phyloP scores from a whole-genome alignment of 805 yeast genomes.

The Sugiyamaella marilandica region DNA sequence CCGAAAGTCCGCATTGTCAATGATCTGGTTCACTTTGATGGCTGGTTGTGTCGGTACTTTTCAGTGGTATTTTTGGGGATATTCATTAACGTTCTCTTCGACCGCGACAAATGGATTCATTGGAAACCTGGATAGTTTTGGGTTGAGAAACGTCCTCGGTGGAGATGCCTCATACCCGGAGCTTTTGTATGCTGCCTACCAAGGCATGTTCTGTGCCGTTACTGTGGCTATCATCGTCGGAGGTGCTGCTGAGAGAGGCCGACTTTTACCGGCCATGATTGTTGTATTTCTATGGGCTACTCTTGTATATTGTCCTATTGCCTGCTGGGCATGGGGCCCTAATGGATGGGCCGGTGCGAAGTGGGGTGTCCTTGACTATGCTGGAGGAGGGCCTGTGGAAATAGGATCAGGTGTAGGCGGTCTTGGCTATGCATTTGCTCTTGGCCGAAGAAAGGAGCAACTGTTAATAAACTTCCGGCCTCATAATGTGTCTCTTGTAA shows the following conservation, averaged over 20 bases:
- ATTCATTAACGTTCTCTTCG: conserved; percentile 80
- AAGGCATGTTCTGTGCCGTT: conserved; percentile 88
- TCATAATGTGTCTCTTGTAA: conserved; percentile 87
- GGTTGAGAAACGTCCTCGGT: conserved; percentile 66
- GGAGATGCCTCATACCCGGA: conserved; percentile 60
- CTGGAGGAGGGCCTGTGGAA: conserved; percentile 98
- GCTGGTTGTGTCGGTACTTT: conserved; percentile 68
- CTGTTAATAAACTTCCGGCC: conserved; percentile 86
- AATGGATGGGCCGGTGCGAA: conserved; percentile 84
- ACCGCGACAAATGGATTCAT: conserved; percentile 79
- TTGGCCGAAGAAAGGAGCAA: conserved; percentile 69
- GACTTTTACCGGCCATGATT: conserved; percentile 77
- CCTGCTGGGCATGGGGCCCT: conserved; percentile 91
- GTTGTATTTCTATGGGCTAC: conserved; percentile 88
- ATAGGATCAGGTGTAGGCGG: conserved; percentile 89
- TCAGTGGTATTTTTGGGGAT: conserved; percentile 99
- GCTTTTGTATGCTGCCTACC: conserved; percentile 78
- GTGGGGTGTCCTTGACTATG: conserved; percentile 93
- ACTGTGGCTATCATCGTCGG: conserved; percentile 90
- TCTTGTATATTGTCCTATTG: conserved; percentile 88
- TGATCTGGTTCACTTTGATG: conserved; percentile 76
- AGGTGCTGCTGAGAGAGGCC: conserved; percentile 88
- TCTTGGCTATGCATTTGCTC: conserved; percentile 48
- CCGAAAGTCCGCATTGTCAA: conserved; percentile 80
- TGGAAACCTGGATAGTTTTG: conserved; percentile 81